Base-by-base conservation (phyloP, 108 stramenopile species). In the Cylindrotheca closterium region DNA sequence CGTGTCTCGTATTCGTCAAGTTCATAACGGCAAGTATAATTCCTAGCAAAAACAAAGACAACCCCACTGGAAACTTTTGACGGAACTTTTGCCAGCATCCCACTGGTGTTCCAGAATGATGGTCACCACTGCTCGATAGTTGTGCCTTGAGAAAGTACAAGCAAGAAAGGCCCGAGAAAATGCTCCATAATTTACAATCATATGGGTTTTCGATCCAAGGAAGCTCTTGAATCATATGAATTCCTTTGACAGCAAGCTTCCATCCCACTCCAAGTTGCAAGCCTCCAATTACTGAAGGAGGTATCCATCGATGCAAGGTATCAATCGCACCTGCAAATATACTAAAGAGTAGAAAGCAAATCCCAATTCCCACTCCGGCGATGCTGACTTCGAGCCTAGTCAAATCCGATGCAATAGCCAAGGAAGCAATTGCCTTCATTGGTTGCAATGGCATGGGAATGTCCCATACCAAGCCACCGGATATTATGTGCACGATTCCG, bases 381-480 rank as follows among this genome's bases (percentile, higher is more conserved):
- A 82, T 71, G 4, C 86, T 87, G 2, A 88, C 87, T 75, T 85
- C 77, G 7, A 26, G 24, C 19, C 18, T 7, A 15, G 50, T 51
- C 57, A 78, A 63, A 1, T 37, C 54, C 24, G 70, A 59, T 5
- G 67, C 69, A 18, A 94, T 51, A 15, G 89, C 93, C 30, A 85
- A 80, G 8, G 93, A 88, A 0, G 88, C 73, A 28, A 94, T 88
- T n/a, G 80, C 71, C 71, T 94, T 91, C 93, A 94, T 94, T 23
- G 93, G 93, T 65, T 94, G 93, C 12, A 94, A 83, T 62, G 83
- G 84, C 84, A 94, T 94, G 61, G 93, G 93, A 28, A 89, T 67
- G 63, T 91, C 85, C 88, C 88, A 91, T n/a, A n/a, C n/a, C 2
- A 55, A 18, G 34, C 49, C 61, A 23, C 89, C 93, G 4, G 86